phyloP scores from a whole-genome alignment of 495 filamentous ascomycete genomes.

The Talaromyces liani region DNA sequence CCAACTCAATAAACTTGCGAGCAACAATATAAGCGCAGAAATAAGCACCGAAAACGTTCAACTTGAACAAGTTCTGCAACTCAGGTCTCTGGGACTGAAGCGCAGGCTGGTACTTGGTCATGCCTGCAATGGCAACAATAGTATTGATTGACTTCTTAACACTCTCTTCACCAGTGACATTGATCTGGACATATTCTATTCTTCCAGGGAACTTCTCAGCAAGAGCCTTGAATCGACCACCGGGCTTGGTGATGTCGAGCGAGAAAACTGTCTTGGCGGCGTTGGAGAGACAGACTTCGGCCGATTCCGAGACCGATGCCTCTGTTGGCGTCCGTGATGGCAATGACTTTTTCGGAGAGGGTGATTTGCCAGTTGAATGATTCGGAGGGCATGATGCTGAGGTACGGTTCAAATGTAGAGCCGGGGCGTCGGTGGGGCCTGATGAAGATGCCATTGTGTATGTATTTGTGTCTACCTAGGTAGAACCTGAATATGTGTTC shows the following conservation, averaged over 20 bases:
- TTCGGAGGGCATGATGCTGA: neutral
- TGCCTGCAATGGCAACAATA: neutral
- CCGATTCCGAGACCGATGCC: constrained; percentile 9
- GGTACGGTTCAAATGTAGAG: too few relatives aligned
- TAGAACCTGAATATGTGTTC: too few relatives aligned
- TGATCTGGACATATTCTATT: neutral
- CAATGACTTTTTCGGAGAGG: constrained; percentile 17
- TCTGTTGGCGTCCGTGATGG: constrained; percentile 33
- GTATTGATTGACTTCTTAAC: neutral
- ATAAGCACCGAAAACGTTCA: neutral
- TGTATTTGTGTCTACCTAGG: too few relatives aligned
- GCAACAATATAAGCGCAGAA: neutral
- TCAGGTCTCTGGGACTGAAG: neutral
- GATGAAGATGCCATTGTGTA: too few relatives aligned
- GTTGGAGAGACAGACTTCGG: neutral
- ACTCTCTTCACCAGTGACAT: neutral
- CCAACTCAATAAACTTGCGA: neutral
- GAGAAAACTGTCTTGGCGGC: neutral
- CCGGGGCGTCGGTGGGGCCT: too few relatives aligned
- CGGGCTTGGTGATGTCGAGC: neutral
- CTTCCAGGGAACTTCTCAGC: neutral
- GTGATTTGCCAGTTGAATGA: neutral
- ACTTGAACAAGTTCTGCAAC: neutral
- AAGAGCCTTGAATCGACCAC: neutral
- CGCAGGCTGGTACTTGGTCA: neutral